Conservation (phyloP, 352 stramenopile genomes). For the Phytophthora macrochlamydospora region DNA sequence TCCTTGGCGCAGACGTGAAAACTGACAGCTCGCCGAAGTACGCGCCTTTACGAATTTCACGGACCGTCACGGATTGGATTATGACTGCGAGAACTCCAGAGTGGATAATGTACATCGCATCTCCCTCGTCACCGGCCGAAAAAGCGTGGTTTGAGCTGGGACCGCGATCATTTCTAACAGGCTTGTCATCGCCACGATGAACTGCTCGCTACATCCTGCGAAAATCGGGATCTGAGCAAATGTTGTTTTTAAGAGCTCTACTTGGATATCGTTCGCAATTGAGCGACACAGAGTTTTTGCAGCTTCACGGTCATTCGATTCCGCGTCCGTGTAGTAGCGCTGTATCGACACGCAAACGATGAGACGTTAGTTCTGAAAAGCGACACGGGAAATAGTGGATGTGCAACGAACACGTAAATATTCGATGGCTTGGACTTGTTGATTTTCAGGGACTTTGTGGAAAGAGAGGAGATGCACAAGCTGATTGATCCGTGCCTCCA, state of each 20-base stretch:
- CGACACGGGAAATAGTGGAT: conserved; percentile 1
- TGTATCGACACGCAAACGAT: conserved; percentile 17
- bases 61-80: conserved; percentile 59
- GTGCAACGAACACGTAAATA: conserved; percentile 51
- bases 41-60: conserved; percentile 71
- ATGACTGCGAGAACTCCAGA: conserved; percentile 70
- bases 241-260: conserved; percentile 60
- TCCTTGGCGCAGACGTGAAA: conserved; percentile 58
- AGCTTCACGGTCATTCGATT: conserved; percentile 74
- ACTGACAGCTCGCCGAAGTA: conserved; percentile 79
- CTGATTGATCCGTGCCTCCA: conserved; percentile 74
- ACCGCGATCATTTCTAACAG: conserved; percentile 67
- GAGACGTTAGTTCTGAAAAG: neutral
- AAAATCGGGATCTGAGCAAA: conserved; percentile 66
- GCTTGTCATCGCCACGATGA: conserved; percentile 67
- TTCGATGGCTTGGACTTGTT: conserved; percentile 68
- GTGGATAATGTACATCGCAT: conserved; percentile 83
- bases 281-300: conserved; percentile 74
- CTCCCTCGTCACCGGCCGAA: conserved; percentile 52
- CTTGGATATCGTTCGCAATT: conserved; percentile 78
- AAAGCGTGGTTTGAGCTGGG: conserved; percentile 67
- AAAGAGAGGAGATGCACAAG: conserved; percentile 75
- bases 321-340: conserved; percentile 69
- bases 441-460: conserved; percentile 56
- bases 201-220: conserved; percentile 53